Conservation (phyloP, 2,329 filamentous ascomycete species). For the Aspergillus chevalieri region DNA sequence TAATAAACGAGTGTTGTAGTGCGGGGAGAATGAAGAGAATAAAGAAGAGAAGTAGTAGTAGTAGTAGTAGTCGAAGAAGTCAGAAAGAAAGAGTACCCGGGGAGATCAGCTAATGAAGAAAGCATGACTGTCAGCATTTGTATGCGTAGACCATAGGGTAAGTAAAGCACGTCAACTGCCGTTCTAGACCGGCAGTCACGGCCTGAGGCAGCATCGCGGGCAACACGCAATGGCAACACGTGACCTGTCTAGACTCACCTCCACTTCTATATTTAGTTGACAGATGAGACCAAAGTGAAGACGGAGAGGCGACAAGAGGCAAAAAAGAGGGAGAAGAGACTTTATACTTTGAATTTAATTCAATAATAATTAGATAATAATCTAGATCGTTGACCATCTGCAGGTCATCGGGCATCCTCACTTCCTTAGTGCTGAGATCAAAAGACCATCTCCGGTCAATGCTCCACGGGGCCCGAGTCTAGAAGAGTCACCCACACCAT, state of each 20-base stretch:
- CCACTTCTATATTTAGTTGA: neutral
- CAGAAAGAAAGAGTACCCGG: neutral
- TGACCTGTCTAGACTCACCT: conserved; percentile 1
- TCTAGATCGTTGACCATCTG: neutral
- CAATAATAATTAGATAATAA: neutral
- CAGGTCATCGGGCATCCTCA: neutral
- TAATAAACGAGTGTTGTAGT: too few species aligned
- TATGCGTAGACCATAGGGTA: too few species aligned
- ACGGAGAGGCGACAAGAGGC: neutral
- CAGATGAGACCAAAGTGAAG: neutral
- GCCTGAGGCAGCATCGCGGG: neutral
- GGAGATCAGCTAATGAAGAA: neutral
- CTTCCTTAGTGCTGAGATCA: neutral
- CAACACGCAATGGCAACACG: neutral
- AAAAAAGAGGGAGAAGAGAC: neutral
- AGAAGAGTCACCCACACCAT: neutral
- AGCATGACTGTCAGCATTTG: neutral
- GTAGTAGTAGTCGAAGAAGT: neutral
- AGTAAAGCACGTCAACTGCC: neutral
- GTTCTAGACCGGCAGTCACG: neutral
- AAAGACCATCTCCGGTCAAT: neutral
- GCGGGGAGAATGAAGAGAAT: too few species aligned
- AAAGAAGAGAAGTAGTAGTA: too few species aligned
- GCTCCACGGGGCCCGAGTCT: neutral
- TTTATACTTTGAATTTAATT: neutral